Evolutionary conservation across 2,329 filamentous ascomycete genomes (phyloP), one percentile per base, ranked within the genome.

Genomic region (Trematosphaeria pertusa): DNA sequence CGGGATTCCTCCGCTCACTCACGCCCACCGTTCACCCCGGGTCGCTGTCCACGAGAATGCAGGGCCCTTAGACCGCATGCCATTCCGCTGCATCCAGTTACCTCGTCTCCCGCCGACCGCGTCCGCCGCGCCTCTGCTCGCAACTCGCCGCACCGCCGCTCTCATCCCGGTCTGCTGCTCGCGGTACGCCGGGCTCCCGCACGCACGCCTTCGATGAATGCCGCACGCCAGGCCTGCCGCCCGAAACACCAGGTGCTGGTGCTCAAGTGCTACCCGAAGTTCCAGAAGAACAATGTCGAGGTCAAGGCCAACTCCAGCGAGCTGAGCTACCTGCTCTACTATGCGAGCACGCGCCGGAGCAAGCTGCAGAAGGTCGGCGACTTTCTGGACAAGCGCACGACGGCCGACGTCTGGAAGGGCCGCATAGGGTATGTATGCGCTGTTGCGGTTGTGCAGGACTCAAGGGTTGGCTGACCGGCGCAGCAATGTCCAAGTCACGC

Each of bases 201-300:
- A 26, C 18, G 12, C 36, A 15, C 46, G 36, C 30, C 43, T 35
- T 50, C 64, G 49, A 84, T 85, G 78, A 76, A 84, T 65, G 74
- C 80, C 52, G 75, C 83, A 59, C 80, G 82, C 56, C 81, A 86
- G 70, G 80, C 78, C 60, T 81, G 78, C 74, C 90, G 93, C 50
- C 93, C 94, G 20, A 97, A 97, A 79, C 94, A 99, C 77, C 93
- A 97, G 81, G 89, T 97, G 61, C 80, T 97, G 52, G 87, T 97
- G 59, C 83, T 97, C 58, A 97, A 96, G 78, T 97, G 93, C 79
- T 99, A 97, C 73, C 94, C 94, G 31, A 88, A 88, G 61, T 92
- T 89, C 56, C 89, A 89, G 57, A 97, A 97, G 76, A 91, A 90
- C 61, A 65, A 72, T 53, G 88, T 92, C 69, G 91, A 96, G 65